Evolutionary conservation across 495 filamentous ascomycete species (phyloP), one percentile per base, ranked within the genome.

Genomic region (Paragyromitra xinjiangensis): DNA sequence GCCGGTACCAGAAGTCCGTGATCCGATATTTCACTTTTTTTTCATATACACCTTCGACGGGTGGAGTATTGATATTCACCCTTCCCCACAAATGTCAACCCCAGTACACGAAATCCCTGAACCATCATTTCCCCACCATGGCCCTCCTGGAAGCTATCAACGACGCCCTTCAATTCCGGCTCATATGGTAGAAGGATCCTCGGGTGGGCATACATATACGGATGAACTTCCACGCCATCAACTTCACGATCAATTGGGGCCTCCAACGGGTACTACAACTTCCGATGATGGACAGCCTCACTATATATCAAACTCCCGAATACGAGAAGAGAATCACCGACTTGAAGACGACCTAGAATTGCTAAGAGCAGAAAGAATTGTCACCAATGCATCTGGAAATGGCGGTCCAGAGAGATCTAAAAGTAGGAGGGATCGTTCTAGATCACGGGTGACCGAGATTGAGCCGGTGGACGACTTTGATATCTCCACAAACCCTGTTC

Each of bases 271-370:
- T 22, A 58, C 58, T 39, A 39, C 50, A 34, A 34, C 22, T 39
- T 66, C 74, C n/a, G 63, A 69, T 76, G 44, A 76, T 44, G 42
- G 24, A 4, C 24, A 55, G 2, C 64, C 5, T 19, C 72, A 45
- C 22, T 7, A 78, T 37, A 51, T 69, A 42, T 58, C 63, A 9
- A 55, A 69, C 7, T 75, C 70, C 3, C 53, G 75, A 11, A 51
- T 69, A n/a, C 71, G 90, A 24, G 94, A 96, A 81, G 87, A 92
- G 68, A 90, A 90, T 6, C 87, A 88, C 74, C 88, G 92, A 40
- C 83, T 97, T 24, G 91, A 92, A 53, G 95, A 98, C 85, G 94
- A 98, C 81, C 83, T 98, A 39, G 90, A 93, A 50, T 85, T 98
- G 66, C 86, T 97, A 40, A 90, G 93, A 64, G 92, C 92, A 6